A percentile compares a stretch with the other conserved stretches of the same genome.
Conservation (phyloP, 352 stramenopile genomes). For the Globisporangium orthogonon region DNA sequence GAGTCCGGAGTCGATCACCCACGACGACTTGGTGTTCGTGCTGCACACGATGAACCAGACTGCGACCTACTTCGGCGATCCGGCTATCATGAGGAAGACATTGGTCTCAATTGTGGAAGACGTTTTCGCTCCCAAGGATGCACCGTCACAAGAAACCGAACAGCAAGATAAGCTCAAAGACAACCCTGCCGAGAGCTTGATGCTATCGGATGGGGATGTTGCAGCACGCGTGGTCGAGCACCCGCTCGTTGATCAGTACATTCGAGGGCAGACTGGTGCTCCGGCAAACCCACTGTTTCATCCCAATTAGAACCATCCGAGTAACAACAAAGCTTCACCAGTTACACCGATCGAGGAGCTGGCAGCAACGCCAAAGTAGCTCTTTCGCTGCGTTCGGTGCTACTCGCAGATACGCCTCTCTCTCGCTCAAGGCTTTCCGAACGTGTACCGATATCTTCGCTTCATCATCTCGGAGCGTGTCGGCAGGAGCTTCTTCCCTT, state of each 20-base stretch:
- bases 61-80: conserved; percentile 57
- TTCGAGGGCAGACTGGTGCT: conserved; percentile 11
- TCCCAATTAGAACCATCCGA: neutral
- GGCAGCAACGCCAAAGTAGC: neutral
- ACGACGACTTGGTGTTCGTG: conserved; percentile 32
- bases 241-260: conserved; percentile 38
- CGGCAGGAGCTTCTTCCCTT: conserved; percentile 12
- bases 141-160: neutral
- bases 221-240: conserved; percentile 21
- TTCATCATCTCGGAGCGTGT: conserved; percentile 54
- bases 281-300: neutral
- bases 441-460: conserved; percentile 40
- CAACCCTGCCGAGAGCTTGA: conserved; percentile 10
- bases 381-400: neutral
- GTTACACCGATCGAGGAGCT: neutral
- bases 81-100: conserved; percentile 22
- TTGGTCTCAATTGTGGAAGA: conserved; percentile 24
- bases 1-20: conserved; percentile 8
- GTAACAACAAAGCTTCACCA: neutral
- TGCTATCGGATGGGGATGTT: conserved; percentile 1
- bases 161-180: neutral
- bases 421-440: conserved; percentile 11
- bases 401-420: neutral
- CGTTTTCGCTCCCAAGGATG: conserved; percentile 10
- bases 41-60: conserved; percentile 35